Evolutionary conservation across 1,284 basidiomycete genomes (phyloP), one percentile per base, ranked within the genome.

Genomic region (Volvariella volvacea): DNA sequence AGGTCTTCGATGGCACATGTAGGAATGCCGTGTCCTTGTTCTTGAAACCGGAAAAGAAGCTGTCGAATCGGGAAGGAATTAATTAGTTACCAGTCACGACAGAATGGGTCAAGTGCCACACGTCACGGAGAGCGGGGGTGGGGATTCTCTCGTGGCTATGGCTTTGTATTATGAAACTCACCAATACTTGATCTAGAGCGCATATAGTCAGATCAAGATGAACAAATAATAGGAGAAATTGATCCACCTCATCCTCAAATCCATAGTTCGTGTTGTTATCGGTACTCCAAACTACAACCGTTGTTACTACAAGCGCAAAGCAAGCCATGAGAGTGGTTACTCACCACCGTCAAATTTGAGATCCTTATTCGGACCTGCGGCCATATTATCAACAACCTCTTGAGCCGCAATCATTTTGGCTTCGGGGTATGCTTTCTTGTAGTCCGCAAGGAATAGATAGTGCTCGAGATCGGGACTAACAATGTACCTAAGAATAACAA

Each of bases 11-110:
- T 0, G 80, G 74, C 12, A 71, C 66, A 59, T 98, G 95, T 50
- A 88, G 76, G 62, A 94, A 96, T 0, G 90, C 90, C 14, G 96
- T 79, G 50, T 97, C 95, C 59, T 91, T 83, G 61, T 92, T 94
- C 52, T 69, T 70, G 62, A 87, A 83, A 0, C 90, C 87, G 10
- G 87, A 74, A 56, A 95, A 92, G 60, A 85, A 89, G 56, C 83
- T 90, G 56, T 0, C 25, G 25, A 28, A 12, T 28, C 6, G 25
- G 25, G 25, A 12, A 6, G 55, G 48, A 22, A 34, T 10, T 15
- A 9, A 44, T 20, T n/a, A 33, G 14, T 37, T 1, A 28, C 12
- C 15, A 33, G 31, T 22, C 25, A 9, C 10, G 15, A 14, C 7
- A 19, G 28, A 32, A n/a, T 14, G 10, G 10, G 15, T 14, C 17